phyloP scores from a whole-genome alignment of 371 early-diverging fungal species.

The Mucor piriformis region DNA sequence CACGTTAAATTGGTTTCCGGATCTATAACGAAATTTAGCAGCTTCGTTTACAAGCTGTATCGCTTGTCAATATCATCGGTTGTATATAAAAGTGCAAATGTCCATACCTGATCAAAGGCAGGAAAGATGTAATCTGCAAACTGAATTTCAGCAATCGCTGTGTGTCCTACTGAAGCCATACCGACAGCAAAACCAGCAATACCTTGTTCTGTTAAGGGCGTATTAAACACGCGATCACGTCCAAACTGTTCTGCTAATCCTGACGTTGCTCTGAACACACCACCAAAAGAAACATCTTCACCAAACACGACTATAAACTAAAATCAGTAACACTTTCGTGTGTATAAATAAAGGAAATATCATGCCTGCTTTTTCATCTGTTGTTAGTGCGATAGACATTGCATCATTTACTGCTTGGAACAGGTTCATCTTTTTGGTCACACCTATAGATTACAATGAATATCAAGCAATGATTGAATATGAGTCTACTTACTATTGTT shows the following conservation, averaged over 20 bases:
- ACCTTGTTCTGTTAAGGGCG: conserved; percentile 96
- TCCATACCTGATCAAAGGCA: conserved; percentile 92
- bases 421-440: conserved; percentile 90
- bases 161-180: conserved; percentile 94
- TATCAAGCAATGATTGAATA: neutral
- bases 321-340: neutral
- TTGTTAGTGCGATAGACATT: conserved; percentile 83
- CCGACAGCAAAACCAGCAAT: conserved; percentile 98
- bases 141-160: conserved; percentile 98
- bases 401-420: conserved; percentile 97
- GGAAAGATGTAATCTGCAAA: conserved; percentile 99
- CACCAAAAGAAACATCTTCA: conserved; percentile 98
- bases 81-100: neutral
- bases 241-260: conserved; percentile 92
- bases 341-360: neutral
- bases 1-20: conserved; percentile 89
- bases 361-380: conserved; percentile 85
- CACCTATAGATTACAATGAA: conserved; percentile 45
- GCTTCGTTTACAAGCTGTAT: conserved; percentile 96
- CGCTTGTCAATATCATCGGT: neutral
- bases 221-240: conserved; percentile 94
- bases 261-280: conserved; percentile 95
- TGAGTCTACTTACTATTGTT: conserved; percentile 48
- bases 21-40: conserved; percentile 96
- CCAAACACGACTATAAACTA: conserved; percentile 84